Base-by-base conservation (phyloP, 306 rosid genomes). In the Cucurbita ficifolia region DNA sequence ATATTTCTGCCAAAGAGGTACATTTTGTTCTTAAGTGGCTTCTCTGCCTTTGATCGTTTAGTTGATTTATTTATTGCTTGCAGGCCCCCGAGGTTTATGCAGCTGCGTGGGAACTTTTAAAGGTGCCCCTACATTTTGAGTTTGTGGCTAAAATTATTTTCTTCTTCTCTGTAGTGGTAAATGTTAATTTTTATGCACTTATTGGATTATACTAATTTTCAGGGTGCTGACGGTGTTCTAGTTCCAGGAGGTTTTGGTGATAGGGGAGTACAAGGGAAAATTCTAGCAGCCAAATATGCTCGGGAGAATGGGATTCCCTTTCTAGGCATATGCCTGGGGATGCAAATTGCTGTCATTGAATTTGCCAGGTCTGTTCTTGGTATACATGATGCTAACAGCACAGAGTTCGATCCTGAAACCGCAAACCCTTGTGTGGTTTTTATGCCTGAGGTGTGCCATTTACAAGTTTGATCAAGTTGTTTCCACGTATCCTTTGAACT, bases 371-470 rank as follows among this genome's bases (percentile, higher is more conserved):
- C 74, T 46, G 59, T 70, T 46, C 59, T 46, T 14, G 45, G 59
- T 35, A 29, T 70, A 29, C 82, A 29, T 40, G 97, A 88, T 77
- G 95, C 97, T 49, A 70, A 70, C 42, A 46, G 58, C 74, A 70
- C 43, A 14, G 74, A 70, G 59, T 70, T 70, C 5, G 74, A 70
- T 70, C 82, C 91, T 59, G 81, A 86, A 76, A 80, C 97, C 59
- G 79, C 78, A 76, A 88, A 79, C 80, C 99, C 99, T 17, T 89
- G 92, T 73, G 97, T 91, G 67, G 80, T 91, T 76, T 89, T 91
- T 58, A 89, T 94, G 99, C 99, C 99, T 52, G 99, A 94, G 88
- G 99, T 94, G 51, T 63, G 70, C 51, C 19, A n/a, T 65, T 42
- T 42, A 21, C 38, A 43, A 65, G 74, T 75, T 53, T 29, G 24